Evolutionary conservation across 2,329 filamentous ascomycete species (phyloP).

Genomic region (Sclerotinia trifoliorum): DNA sequence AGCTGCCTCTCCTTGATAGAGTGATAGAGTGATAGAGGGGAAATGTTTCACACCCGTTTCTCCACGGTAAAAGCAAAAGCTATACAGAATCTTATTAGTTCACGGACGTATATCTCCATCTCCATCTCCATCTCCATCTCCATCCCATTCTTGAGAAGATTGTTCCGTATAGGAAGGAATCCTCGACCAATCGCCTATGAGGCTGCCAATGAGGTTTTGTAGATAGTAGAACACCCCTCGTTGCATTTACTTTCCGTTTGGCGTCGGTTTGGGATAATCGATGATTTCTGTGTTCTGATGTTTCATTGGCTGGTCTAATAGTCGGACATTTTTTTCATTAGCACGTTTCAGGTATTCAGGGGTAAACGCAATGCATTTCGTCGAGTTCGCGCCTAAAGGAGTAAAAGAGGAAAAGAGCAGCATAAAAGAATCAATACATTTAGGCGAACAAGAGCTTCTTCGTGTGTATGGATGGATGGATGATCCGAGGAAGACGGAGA

Average conservation of each 20-base stretch:
- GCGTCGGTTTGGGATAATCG: not conserved
- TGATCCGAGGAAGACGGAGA: not conserved
- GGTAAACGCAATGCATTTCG: slow-evolving; percentile 4
- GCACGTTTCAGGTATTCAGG: slow-evolving; percentile 7
- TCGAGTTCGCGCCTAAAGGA: not conserved
- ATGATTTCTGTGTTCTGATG: not conserved
- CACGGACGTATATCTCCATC: not conserved
- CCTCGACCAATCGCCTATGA: too few relatives aligned
- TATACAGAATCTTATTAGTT: not conserved
- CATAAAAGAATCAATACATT: not conserved
- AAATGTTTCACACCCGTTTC: not conserved
- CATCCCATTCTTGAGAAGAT: not conserved
- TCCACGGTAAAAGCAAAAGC: not conserved
- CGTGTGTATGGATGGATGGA: not conserved
- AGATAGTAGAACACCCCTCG: too few relatives aligned
- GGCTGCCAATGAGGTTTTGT: too few relatives aligned
- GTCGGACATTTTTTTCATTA: not conserved
- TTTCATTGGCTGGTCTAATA: not conserved
- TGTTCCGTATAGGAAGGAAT: too few relatives aligned
- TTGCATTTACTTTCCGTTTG: not conserved
- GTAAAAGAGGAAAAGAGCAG: not conserved
- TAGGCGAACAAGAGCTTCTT: not conserved
- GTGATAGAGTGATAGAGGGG: not conserved
- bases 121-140: too few relatives aligned
- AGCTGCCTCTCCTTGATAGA: not conserved